phyloP scores from a whole-genome alignment of 2,329 filamentous ascomycete genomes.

The Polytolypa hystricis region DNA sequence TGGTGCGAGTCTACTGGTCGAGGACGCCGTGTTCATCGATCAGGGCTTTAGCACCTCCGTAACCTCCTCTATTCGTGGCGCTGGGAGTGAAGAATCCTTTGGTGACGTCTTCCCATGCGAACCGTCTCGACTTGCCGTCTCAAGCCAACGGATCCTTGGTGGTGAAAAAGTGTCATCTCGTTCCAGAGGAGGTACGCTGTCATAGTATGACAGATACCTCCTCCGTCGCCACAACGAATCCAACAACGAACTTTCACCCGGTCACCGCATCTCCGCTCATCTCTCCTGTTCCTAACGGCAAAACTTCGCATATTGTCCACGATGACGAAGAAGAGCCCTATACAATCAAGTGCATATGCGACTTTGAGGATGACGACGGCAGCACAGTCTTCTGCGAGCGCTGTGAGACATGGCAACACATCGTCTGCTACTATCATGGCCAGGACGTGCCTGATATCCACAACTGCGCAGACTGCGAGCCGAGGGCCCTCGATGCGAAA shows the following conservation, averaged over 20 bases:
- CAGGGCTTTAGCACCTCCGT: too few relatives aligned
- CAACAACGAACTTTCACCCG: constrained; percentile 35
- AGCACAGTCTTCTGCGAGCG: constrained; percentile 93
- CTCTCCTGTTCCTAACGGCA: constrained; percentile 32
- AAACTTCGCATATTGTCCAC: constrained; percentile 29
- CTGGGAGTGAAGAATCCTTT: not conserved
- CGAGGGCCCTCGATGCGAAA: constrained; percentile 60
- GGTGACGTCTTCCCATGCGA: too few relatives aligned
- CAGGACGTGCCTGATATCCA: constrained; percentile 66
- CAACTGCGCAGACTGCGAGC: constrained; percentile 80
- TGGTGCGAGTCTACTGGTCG: too few relatives aligned
- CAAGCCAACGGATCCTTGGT: too few relatives aligned
- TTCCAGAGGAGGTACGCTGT: constrained; percentile 37
- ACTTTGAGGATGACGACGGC: constrained; percentile 87
- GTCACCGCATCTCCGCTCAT: constrained; percentile 32
- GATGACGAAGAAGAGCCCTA: constrained; percentile 46
- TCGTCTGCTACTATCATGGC: constrained; percentile 86
- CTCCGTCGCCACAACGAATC: constrained; percentile 39
- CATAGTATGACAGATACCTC: constrained; percentile 45
- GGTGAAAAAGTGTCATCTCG: constrained; percentile 4
- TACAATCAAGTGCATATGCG: constrained; percentile 96
- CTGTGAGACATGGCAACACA: constrained; percentile 97
- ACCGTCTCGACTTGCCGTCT: too few relatives aligned
- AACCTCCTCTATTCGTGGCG: too few relatives aligned
- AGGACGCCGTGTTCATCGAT: too few relatives aligned